Base-by-base conservation (phyloP, 2,329 filamentous ascomycete species). In the Tetracladium maxilliforme region DNA sequence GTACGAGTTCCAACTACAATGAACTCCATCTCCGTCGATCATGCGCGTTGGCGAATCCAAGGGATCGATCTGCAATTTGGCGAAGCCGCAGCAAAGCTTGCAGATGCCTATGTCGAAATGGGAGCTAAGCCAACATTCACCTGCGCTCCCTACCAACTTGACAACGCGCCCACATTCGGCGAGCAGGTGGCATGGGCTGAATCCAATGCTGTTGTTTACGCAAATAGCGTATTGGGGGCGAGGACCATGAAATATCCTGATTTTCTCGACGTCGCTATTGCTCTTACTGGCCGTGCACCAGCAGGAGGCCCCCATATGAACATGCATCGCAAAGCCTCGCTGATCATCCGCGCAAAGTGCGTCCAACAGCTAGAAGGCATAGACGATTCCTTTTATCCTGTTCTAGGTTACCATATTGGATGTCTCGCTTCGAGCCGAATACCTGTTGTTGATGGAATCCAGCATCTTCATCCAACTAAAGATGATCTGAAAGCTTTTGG, bases 271-370 rank as follows among this genome's bases (percentile, higher is more conserved):
- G 42, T 57, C 6, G 48, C 41, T 20, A 53, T 58, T 18, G 54
- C 53, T 0, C 27, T 60, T 22, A 58, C 54, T 0, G 56, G 56
- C 2, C 39, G 49, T 61, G 64, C 30, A 56, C 53, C 14, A 56
- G 46, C 34, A 60, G 46, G 35, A 57, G 66, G 23, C 49, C 56
- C 33, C 49, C 53, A 28, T 56, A 44, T 34, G 55, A 48, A 51
- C 15, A 67, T 52, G 12, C 51, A 56, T 17, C 62, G 48, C 5
- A 60, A 52, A 34, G 64, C 58, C 34, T 63, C 61, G 40, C 65
- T 61, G 33, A 65, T 65, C 35, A 65, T 61, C 19, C 59, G 47
- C 43, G 64, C 65, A 11, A 63, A 38, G 7, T 49, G 52, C 30
- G 62, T 62, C 59, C 61, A 64, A 6, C 52, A 57, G 24, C 60